Conservation (phyloP, 305 asterid genomes). For the Petunia hybrid region DNA sequence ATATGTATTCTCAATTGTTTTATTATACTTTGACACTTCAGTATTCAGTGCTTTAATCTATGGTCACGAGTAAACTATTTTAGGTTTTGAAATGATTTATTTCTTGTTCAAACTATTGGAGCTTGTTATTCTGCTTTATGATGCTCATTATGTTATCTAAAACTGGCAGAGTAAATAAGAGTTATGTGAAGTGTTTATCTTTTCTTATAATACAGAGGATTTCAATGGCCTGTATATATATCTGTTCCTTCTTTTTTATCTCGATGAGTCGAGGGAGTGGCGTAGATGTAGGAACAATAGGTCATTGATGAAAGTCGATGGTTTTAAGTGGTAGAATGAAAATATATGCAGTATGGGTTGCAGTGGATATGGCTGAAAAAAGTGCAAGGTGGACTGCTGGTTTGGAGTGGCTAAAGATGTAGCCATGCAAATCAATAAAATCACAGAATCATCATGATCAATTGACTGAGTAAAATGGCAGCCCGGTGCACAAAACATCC, state of each 20-base stretch:
- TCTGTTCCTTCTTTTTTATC: neutral
- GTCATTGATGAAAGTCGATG: conserved; percentile 11
- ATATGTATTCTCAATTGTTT: neutral
- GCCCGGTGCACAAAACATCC: no score
- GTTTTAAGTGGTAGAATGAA: conserved; percentile 2
- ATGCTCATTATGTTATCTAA: neutral
- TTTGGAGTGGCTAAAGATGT: conserved; percentile 14
- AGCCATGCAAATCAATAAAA: neutral
- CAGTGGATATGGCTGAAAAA: neutral
- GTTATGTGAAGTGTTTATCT: neutral
- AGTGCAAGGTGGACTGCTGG: conserved; percentile 18
- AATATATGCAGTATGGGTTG: neutral
- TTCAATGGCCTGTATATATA: neutral
- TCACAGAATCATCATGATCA: neutral
- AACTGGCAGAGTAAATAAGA: neutral
- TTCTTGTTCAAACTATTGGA: neutral
- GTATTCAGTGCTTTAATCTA: neutral
- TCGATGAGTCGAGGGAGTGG: neutral
- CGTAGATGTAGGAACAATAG: conserved; percentile 8
- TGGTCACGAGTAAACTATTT: neutral
- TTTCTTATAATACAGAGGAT: neutral
- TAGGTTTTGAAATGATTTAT: conserved; percentile 15
- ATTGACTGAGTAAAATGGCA: neutral
- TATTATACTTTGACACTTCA: neutral
- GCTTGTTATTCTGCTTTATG: neutral